Conservation (phyloP, 129 eudicot species). For the Logfia minima region DNA sequence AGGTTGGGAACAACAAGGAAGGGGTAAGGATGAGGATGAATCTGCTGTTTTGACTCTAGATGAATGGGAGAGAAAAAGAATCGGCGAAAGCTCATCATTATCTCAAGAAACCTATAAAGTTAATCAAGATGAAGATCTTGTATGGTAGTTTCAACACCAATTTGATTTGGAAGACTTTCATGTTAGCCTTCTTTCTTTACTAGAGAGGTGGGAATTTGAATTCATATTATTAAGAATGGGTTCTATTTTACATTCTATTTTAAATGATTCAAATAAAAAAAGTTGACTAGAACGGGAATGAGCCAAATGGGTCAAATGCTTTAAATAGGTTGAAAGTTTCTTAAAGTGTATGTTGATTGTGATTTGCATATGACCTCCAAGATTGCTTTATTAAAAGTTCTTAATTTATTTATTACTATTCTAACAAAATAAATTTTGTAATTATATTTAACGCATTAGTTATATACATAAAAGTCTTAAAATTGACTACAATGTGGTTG, state of each 20-base stretch:
- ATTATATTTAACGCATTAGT: too few species aligned
- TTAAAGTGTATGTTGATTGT: too few species aligned
- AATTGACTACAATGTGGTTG: too few species aligned
- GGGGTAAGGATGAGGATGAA: constrained; percentile 50
- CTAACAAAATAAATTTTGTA: too few species aligned
- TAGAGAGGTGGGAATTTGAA: neutral
- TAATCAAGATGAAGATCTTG: constrained; percentile 80
- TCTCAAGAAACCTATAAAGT: constrained; percentile 39
- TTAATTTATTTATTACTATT: too few species aligned
- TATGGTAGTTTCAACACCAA: constrained; percentile 74
- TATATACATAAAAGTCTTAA: too few species aligned
- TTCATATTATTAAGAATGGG: neutral
- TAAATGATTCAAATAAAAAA: neutral
- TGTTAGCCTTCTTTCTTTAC: constrained; percentile 37
- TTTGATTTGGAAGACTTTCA: constrained; percentile 78
- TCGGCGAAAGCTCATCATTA: constrained; percentile 37
- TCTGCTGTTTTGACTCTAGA: constrained; percentile 66
- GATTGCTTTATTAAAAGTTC: too few species aligned
- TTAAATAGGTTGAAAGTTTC: neutral
- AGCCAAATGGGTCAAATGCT: neutral
- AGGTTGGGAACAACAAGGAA: constrained; percentile 58
- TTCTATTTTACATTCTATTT: neutral
- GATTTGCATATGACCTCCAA: too few species aligned
- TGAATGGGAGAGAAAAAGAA: constrained; percentile 85
- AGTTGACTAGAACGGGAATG: neutral